Evolutionary conservation across 257 asterid species (phyloP).

Genomic region (Fraxinus anomala): DNA sequence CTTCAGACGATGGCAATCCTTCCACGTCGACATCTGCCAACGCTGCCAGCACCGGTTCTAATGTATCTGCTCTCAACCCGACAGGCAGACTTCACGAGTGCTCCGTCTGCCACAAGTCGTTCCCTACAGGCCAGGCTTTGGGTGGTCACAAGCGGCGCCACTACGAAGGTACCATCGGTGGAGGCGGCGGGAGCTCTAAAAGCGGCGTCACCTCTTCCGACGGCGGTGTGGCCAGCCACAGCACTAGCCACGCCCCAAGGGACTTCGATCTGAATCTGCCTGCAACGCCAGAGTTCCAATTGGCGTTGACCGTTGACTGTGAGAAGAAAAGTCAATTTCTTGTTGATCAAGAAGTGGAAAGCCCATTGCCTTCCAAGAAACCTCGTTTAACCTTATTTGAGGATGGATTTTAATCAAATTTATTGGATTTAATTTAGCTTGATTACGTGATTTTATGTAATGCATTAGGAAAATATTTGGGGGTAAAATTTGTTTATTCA

Average conservation of each 20-base stretch:
- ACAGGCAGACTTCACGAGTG: conserved; percentile 76
- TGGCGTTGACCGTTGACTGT: conserved; percentile 29
- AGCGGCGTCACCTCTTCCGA: conserved; percentile 44
- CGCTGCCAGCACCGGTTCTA: conserved; percentile 18
- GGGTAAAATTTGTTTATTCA: not conserved
- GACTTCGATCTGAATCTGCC: conserved; percentile 59
- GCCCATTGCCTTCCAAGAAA: conserved; percentile 47
- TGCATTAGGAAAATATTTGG: not conserved
- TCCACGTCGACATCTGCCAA: conserved; percentile 24
- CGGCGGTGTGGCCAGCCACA: conserved; percentile 38
- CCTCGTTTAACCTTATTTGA: conserved; percentile 34
- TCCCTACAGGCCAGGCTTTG: conserved; percentile 84
- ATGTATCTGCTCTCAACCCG: conserved; percentile 43
- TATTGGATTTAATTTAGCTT: not conserved
- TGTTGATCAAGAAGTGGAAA: conserved; percentile 60
- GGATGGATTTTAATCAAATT: not conserved
- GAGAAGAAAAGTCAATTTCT: conserved; percentile 24
- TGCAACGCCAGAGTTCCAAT: conserved; percentile 43
- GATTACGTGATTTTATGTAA: not conserved
- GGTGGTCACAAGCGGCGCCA: conserved; percentile 98
- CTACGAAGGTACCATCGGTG: conserved; percentile 67
- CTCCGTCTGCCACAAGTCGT: conserved; percentile 58
- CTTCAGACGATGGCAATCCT: conserved; percentile 35
- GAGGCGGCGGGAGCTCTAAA: not conserved
- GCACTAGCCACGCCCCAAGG: conserved; percentile 19